Percentiles rank a stretch among this genome's conserved stretches.
Conservation (phyloP, 345 rosid genomes). For the Mallotus nudiflorus region DNA sequence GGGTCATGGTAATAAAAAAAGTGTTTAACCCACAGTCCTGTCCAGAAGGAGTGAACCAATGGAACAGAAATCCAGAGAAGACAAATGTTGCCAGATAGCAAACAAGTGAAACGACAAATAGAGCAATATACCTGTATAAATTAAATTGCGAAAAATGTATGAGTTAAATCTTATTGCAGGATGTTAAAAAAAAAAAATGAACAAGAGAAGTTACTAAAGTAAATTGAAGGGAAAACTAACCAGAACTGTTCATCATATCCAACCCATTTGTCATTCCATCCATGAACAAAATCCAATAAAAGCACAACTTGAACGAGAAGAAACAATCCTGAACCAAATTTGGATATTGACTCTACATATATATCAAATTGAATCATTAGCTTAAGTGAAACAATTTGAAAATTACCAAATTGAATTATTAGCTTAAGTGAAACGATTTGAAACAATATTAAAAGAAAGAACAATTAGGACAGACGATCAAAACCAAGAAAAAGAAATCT, state of each 20-base stretch:
- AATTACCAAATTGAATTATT: conserved; percentile 6
- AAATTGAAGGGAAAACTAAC: conserved; percentile 49
- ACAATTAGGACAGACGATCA: neutral
- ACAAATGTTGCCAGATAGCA: conserved; percentile 79
- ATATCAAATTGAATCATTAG: conserved; percentile 9
- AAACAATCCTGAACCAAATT: conserved; percentile 95
- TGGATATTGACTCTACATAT: conserved; percentile 73
- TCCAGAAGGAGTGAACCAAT: conserved; percentile 96
- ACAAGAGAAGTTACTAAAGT: neutral
- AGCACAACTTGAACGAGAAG: conserved; percentile 99
- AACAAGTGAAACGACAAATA: conserved; percentile 79
- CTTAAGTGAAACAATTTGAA: neutral
- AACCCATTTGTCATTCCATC: conserved; percentile 99
- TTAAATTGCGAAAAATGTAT: neutral
- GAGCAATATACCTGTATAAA: conserved; percentile 68
- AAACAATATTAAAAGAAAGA: neutral
- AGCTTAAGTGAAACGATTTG: neutral
- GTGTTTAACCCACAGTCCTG: conserved; percentile 96
- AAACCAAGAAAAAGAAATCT: neutral
- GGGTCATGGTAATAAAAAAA: conserved; percentile 72
- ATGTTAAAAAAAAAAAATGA: neutral
- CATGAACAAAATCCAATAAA: conserved; percentile 95
- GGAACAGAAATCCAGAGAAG: conserved; percentile 96
- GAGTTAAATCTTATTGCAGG: conserved; percentile 2
- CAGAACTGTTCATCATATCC: conserved; percentile 96